Evolutionary conservation across 139 green algal genomes (phyloP), one percentile per base, ranked within the genome.

Genomic region (Yamagishiella unicocca): DNA sequence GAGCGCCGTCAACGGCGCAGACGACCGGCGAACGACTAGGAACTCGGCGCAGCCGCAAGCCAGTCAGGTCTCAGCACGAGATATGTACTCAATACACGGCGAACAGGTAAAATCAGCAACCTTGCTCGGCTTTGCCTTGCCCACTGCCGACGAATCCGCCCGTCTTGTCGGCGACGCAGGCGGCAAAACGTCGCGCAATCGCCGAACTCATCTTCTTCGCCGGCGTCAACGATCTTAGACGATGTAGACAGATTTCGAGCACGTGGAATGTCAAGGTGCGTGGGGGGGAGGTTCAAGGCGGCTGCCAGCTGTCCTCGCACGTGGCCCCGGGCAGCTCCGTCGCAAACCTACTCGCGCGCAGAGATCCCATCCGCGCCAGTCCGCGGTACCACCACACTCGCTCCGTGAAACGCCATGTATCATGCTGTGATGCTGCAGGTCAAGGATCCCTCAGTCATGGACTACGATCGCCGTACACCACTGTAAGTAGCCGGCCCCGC

Each of bases 161-260:
- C 66, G 43, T 46, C 31, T 10, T 45, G 1, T 9, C 37, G 70
- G 54, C 37, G 37, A 78, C 87, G 83, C 92, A 97, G 96, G 96
- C 96, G 3, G 96, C 96, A 0, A 87, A 88, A 70, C 91, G 96
- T 35, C 80, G 95, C 73, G 96, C 96, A 3, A 95, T 98, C n/a
- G 95, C 91, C 3, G 96, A 98, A 90, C 94, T 98, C 9, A 95
- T 98, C 8, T 98, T 98, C 90, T 98, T 98, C 84, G 94, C 94
- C 3, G 95, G 94, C 54, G 92, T 95, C 1, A 97, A 97, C 80
- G 96, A 98, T 77, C 43, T 96, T 29, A 67, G 89, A 45, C 80
- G 96, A 29, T 97, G 95, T 87, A 90, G 93, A 77, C 91, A 95
- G 40, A 96, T 98, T 24, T 91, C 81, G 6, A 35, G 66, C 29